Evolutionary conservation across 1,284 basidiomycete species (phyloP), one percentile per base, ranked within the genome.

Genomic region (Marasmius fiardii): DNA sequence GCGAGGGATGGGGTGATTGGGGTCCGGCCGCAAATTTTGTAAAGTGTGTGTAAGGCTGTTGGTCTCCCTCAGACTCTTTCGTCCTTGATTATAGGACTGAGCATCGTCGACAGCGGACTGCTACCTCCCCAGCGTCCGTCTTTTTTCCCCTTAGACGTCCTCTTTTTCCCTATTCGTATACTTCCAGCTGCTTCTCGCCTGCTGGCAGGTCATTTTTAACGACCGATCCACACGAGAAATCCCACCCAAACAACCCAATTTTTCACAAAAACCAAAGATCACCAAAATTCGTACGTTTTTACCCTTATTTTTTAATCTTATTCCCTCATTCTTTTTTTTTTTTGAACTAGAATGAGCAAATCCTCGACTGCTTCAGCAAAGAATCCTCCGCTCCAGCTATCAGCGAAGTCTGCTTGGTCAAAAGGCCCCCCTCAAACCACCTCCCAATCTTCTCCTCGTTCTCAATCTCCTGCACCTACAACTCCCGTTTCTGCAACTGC

Each of bases 151-250:
- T 55, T 58, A 58, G 56, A 58, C 49, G 20, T 41, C 49, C 20
- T 52, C 44, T 28, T 51, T 43, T 43, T 52, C 56, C 56, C 54
- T 44, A 44, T 43, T 48, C 54, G 23, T 62, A 61, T 64, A 61
- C 53, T 56, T 58, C 60, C 67, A 60, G 58, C 59, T 67, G 68
- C 59, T 80, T 79, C 76, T 81, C 80, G 84, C 88, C 88, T 90
- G 88, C 88, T 89, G 88, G 88, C 88, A 90, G 88, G 88, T 90
- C 88, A 82, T 80, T 82, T 79, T 82, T 87, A 79, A 87, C 85
- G 86, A 87, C 88, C 82, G 62, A 81, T 77, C 75, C 81, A 76
- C 83, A 75, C 82, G 77, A 82, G 76, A 79, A 71, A 78, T 74
- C 66, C 71, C 72, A 66, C 73, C 76, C 74, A 76, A 69, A 69